These are phyloP conservation scores for Boletus rubroflammeus DNA, from an alignment of 768 basidiomycete species.

Conservation along the genomic window DNA sequence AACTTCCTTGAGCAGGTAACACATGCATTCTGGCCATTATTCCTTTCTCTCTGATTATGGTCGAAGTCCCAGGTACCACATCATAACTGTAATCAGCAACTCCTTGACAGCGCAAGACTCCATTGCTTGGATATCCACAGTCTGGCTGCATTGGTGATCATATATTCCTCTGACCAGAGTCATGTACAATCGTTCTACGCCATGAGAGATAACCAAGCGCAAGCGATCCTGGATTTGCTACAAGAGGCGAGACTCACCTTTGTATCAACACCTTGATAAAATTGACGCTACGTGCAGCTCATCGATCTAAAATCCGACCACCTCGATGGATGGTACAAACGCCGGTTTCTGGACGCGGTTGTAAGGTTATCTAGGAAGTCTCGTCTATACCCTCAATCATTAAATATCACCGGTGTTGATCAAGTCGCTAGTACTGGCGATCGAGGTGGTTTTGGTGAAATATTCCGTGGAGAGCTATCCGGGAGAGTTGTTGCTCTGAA, in stretches of 20 bases:
- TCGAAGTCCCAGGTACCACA: constrained; percentile 13
- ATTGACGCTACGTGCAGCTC: constrained; percentile 14
- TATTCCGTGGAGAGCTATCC: constrained; percentile 27
- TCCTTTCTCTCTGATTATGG: neutral
- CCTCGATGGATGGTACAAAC: constrained; percentile 27
- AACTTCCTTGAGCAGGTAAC: constrained; percentile 13
- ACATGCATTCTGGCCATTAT: neutral
- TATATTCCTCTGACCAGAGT: constrained; percentile 16
- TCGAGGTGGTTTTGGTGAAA: constrained; percentile 33
- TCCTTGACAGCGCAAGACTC: constrained; percentile 9
- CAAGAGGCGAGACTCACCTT: constrained; percentile 15
- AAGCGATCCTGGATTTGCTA: constrained; percentile 25
- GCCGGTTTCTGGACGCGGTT: constrained; percentile 28
- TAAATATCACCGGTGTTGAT: constrained; percentile 20
- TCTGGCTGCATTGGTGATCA: constrained; percentile 22
- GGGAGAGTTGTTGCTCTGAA: constrained; percentile 32
- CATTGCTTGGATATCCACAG: constrained; percentile 22
- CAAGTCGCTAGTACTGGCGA: constrained; percentile 10
- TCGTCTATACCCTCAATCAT: constrained; percentile 25
- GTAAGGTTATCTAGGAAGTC: constrained; percentile 30
- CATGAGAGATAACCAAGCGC: constrained; percentile 22
- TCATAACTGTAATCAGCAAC: constrained; percentile 22
- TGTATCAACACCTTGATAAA: neutral
- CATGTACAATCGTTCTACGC: constrained; percentile 18
- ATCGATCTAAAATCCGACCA: constrained; percentile 22